These are phyloP conservation scores for Silene vulgaris DNA, from an alignment of 179 eudicot species.

Conservation along the genomic window DNA sequence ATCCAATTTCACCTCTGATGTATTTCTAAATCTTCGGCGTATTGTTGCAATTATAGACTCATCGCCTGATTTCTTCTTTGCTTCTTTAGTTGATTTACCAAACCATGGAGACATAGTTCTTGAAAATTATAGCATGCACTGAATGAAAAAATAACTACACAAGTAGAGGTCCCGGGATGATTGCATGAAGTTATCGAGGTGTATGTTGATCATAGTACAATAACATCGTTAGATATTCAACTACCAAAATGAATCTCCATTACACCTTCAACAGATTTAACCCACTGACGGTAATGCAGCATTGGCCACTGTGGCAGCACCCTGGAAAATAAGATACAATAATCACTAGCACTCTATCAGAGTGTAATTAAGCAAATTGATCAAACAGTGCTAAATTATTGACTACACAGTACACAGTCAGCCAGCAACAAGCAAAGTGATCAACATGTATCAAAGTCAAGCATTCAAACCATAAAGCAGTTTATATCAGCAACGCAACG, in stretches of 20 bases:
- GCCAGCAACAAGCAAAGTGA: background rate
- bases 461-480: background rate
- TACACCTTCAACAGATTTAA: constrained; percentile 13
- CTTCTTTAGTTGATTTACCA: constrained; percentile 77
- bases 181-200: constrained; percentile 16
- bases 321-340: constrained; percentile 15
- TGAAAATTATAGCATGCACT: constrained; percentile 8
- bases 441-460: background rate
- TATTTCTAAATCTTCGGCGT: constrained; percentile 50
- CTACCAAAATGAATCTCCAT: constrained; percentile 14
- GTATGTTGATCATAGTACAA: constrained; percentile 7
- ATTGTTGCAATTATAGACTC: constrained; percentile 59
- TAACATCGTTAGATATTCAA: background rate
- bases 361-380: background rate
- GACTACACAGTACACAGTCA: background rate
- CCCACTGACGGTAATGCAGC: constrained; percentile 7
- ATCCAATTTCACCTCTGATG: constrained; percentile 56
- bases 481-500: background rate
- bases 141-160: constrained; percentile 8
- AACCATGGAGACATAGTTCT: constrained; percentile 84
- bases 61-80: constrained; percentile 67
- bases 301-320: background rate
- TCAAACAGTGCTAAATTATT: background rate
- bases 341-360: background rate
- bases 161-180: constrained; percentile 12